A percentile compares a stretch with the other conserved stretches of the same genome.
phyloP scores from a whole-genome alignment of 75 land plant genomes.

The Picea glauca region DNA sequence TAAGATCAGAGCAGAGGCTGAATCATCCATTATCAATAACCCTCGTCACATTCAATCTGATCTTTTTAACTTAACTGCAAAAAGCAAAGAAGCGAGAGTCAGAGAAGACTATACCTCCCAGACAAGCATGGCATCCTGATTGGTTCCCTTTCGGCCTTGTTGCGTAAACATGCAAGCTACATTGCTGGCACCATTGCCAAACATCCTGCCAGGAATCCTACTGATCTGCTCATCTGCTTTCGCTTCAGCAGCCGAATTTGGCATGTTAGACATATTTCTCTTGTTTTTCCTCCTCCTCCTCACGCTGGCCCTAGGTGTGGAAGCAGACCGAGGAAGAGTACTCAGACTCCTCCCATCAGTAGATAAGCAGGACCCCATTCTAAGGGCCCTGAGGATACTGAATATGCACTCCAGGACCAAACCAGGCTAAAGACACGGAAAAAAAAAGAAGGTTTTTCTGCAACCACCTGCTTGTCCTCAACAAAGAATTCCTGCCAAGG shows the following conservation, averaged over 20 bases:
- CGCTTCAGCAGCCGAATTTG: slow-evolving; percentile 2
- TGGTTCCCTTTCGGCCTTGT: slow-evolving; percentile 76
- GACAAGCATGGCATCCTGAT: slow-evolving; percentile 81
- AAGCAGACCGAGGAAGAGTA: slow-evolving; percentile 8
- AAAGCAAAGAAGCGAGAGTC: neutral
- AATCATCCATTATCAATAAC: neutral
- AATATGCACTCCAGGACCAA: slow-evolving; percentile 55
- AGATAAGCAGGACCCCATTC: slow-evolving; percentile 86
- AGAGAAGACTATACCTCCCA: slow-evolving; percentile 56
- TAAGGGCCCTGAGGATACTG: slow-evolving; percentile 66
- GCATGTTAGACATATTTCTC: slow-evolving; percentile 1
- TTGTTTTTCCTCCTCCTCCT: slow-evolving; percentile 18
- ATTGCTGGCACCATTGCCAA: slow-evolving; percentile 47
- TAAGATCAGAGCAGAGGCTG: neutral
- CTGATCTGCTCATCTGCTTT: slow-evolving; percentile 40
- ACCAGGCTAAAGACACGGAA: no score
- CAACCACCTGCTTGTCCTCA: no score
- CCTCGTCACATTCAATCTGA: neutral
- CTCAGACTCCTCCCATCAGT: slow-evolving; percentile 38
- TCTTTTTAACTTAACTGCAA: neutral
- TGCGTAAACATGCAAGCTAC: slow-evolving; percentile 58
- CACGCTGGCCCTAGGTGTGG: neutral
- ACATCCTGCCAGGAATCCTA: slow-evolving; percentile 49
- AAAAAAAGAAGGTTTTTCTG: no score
- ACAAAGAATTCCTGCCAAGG: no score